Evolutionary conservation across 257 asterid species (phyloP), one percentile per base, ranked within the genome.

Genomic region (Petunia secreta): DNA sequence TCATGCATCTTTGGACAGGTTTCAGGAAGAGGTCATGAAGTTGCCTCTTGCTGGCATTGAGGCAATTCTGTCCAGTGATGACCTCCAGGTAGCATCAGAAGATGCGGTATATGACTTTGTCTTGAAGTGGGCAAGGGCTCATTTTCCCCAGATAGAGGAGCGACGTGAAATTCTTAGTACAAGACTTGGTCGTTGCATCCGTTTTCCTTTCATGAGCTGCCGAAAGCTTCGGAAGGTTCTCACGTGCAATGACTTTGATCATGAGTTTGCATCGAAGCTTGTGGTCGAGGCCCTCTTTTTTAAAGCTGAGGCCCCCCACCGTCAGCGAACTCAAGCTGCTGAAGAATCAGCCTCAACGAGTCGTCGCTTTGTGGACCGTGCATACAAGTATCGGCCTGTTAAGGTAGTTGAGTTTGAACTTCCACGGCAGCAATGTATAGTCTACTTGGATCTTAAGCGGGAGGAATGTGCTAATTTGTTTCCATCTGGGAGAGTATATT

Each of bases 221-320:
- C 84, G 84, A 38, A 84, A 84, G 69, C 84, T 84, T 6, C 46
- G 79, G 63, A 80, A 84, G 82, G 80, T 84, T 63, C 64, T 80
- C 39, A 78, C 76, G 13, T 80, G 84, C 55, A 80, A 77, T 59
- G 86, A 84, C 79, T 80, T 84, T 8, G 73, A 84, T 55, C 73
- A 68, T 39, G 84, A 84, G 66, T 68, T 84, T 68, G 80, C 84
- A 65, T 80, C 84, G 15, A 84, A 80, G 65, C 75, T 75, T 46
- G 84, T 84, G 79, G 58, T 84, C 6, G 86, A 84, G 80, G 86
- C 86, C 58, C 84, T 84, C 16, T 84, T 84, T 54, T 84, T 80
- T 81, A 84, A 84, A 78, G 73, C 84, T 4, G 84, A 80, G 75
- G 82, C 79, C 71, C 81, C 84, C 8, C 84, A 84, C 63, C 79